Percentiles rank a stretch among this genome's conserved stretches.
These are phyloP conservation scores for Phialophora chinensis DNA, from an alignment of 2,329 filamentous ascomycete species.

Conservation along the genomic window DNA sequence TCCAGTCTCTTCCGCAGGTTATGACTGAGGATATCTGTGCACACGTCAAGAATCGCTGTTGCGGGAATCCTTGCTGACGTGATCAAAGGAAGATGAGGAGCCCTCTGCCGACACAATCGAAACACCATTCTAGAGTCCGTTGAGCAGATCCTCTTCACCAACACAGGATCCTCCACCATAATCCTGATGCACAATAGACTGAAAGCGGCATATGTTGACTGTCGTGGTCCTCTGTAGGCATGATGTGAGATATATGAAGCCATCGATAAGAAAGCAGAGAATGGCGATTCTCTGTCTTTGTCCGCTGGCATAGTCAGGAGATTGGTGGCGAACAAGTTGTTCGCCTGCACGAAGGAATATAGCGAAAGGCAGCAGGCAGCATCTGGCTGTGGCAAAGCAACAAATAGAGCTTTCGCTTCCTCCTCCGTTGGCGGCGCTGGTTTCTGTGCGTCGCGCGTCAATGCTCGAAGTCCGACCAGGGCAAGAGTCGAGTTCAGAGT, in stretches of 20 bases:
- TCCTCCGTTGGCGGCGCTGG: slow-evolving; percentile 69
- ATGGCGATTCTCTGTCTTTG: slow-evolving; percentile 72
- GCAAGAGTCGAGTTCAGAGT: slow-evolving; percentile 77
- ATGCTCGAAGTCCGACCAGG: slow-evolving; percentile 80
- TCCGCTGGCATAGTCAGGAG: slow-evolving; percentile 68
- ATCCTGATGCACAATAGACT: slow-evolving; percentile 85
- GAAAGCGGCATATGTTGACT: slow-evolving; percentile 81
- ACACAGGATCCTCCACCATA: slow-evolving; percentile 79
- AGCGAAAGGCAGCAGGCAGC: slow-evolving; percentile 81
- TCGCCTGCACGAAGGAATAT: slow-evolving; percentile 92
- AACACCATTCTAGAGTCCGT: slow-evolving; percentile 76
- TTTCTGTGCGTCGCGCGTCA: slow-evolving; percentile 72
- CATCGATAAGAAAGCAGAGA: slow-evolving; percentile 82
- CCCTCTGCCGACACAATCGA: slow-evolving; percentile 85
- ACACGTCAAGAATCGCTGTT: slow-evolving; percentile 79
- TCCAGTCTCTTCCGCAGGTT: slow-evolving; percentile 87
- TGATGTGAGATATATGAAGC: slow-evolving; percentile 94
- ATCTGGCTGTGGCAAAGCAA: slow-evolving; percentile 77
- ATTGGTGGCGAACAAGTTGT: slow-evolving; percentile 92
- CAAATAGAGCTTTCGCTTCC: slow-evolving; percentile 80
- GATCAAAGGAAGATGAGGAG: slow-evolving; percentile 80
- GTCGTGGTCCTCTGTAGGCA: slow-evolving; percentile 79
- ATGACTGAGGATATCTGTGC: slow-evolving; percentile 91
- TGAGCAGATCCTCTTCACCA: slow-evolving; percentile 84
- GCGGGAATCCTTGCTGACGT: slow-evolving; percentile 75